These are phyloP conservation scores for Candida golubevii DNA, from an alignment of 805 yeast genomes.

Conservation along the genomic window DNA sequence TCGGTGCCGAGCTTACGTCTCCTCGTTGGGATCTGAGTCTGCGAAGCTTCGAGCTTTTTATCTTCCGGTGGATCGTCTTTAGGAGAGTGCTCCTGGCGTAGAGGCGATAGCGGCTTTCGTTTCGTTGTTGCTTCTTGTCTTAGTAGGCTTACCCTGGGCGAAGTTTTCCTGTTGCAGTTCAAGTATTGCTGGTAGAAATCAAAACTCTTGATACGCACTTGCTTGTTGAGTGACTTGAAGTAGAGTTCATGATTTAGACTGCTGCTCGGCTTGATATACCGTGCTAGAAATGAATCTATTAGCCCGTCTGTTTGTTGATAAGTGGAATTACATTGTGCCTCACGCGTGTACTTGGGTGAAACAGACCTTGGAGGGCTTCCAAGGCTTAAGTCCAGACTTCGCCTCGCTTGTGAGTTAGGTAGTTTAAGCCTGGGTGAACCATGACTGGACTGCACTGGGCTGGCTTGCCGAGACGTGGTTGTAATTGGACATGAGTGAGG, in stretches of 20 bases:
- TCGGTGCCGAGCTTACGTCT: conserved; percentile 9
- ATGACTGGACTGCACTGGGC: conserved; percentile 4
- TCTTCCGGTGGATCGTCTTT: background rate
- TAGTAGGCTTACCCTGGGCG: background rate
- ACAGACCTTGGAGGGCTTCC: background rate
- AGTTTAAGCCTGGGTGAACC: conserved; percentile 5
- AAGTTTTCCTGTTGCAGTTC: conserved; percentile 1
- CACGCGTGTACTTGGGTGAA: background rate
- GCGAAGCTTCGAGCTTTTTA: conserved; percentile 3
- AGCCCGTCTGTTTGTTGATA: conserved; percentile 1
- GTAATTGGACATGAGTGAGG: conserved; percentile 11
- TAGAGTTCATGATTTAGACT: conserved; percentile 11
- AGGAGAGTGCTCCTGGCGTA: conserved; percentile 1
- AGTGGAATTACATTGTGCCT: background rate
- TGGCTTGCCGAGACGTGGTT: conserved; percentile 5
- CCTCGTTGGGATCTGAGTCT: conserved; percentile 2
- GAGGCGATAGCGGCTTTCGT: conserved; percentile 4
- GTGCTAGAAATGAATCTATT: conserved; percentile 17
- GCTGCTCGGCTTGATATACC: conserved; percentile 14
- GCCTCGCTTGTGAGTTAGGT: background rate
- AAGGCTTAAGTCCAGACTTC: background rate
- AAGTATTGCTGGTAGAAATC: conserved; percentile 16
- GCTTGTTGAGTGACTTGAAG: conserved; percentile 11
- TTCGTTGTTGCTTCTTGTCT: background rate
- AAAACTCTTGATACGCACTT: conserved; percentile 9